phyloP scores from a whole-genome alignment of 768 basidiomycete genomes.

The Psilocybe tampanensis region DNA sequence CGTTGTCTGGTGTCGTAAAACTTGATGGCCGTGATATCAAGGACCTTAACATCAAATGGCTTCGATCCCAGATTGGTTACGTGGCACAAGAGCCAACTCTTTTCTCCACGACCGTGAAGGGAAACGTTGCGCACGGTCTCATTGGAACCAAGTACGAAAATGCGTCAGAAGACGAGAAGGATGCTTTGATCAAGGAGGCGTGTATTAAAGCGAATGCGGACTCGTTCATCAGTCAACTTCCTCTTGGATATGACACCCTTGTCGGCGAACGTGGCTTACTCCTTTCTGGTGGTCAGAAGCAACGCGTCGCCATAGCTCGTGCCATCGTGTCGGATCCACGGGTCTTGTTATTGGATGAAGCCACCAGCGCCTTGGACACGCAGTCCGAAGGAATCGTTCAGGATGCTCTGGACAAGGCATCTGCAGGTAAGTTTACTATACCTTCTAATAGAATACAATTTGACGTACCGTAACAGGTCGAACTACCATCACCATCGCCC shows the following conservation, averaged over 20 bases:
- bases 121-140: conserved; percentile 76
- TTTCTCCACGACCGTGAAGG: conserved; percentile 74
- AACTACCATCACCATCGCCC: conserved; percentile 81
- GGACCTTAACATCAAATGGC: conserved; percentile 59
- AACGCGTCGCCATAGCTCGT: conserved; percentile 87
- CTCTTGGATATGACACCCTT: conserved; percentile 75
- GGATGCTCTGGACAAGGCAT: conserved; percentile 12
- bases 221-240: conserved; percentile 71
- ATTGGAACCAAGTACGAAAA: conserved; percentile 25
- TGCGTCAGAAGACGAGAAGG: conserved; percentile 44
- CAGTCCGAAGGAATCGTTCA: conserved; percentile 14
- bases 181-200: conserved; percentile 49
- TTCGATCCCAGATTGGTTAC: conserved; percentile 74
- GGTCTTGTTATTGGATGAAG: conserved; percentile 88
- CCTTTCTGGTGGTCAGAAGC: conserved; percentile 89
- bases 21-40: conserved; percentile 53
- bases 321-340: conserved; percentile 75
- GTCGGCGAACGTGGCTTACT: conserved; percentile 88
- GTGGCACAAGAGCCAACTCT: conserved; percentile 80
- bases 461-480: conserved; percentile 45
- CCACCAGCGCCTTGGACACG: conserved; percentile 82
- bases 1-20: conserved; percentile 55
- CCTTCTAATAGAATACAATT: neutral
- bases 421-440: neutral
- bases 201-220: conserved; percentile 73